phyloP scores from a whole-genome alignment of 2,329 filamentous ascomycete genomes.

The Nemania bipapillata region DNA sequence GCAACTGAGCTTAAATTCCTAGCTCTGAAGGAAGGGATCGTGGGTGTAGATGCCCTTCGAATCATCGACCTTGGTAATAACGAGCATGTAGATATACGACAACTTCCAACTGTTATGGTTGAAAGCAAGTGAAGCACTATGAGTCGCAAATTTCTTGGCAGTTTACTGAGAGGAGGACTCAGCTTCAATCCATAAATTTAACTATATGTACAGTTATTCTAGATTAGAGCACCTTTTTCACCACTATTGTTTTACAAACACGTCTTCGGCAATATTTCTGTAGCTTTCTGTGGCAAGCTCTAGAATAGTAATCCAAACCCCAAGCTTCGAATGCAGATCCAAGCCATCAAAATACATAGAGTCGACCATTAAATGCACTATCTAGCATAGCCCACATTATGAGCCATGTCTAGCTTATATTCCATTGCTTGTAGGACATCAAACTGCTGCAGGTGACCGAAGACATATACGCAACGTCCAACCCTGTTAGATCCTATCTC shows the following conservation, averaged over 20 bases:
- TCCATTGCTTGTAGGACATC: too few relatives aligned
- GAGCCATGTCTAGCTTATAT: too few relatives aligned
- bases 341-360: too few relatives aligned
- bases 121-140: conserved; percentile 42
- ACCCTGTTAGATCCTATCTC: too few relatives aligned
- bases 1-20: conserved; percentile 78
- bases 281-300: too few relatives aligned
- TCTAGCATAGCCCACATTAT: too few relatives aligned
- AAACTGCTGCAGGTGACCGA: too few relatives aligned
- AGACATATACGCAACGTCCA: too few relatives aligned
- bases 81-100: conserved; percentile 80
- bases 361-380: too few relatives aligned
- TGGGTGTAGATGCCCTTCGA: conserved; percentile 76
- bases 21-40: conserved; percentile 72
- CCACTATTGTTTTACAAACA: neutral
- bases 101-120: conserved; percentile 76
- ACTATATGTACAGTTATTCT: conserved; percentile 18
- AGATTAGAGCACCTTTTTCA: neutral
- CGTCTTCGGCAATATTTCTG: neutral
- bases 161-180: neutral
- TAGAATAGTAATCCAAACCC: too few relatives aligned
- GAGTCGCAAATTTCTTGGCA: neutral
- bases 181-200: neutral
- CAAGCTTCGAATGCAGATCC: too few relatives aligned
- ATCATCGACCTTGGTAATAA: conserved; percentile 78